phyloP scores from a whole-genome alignment of 2,329 filamentous ascomycete genomes.

The Sclerotinia glacialis region DNA sequence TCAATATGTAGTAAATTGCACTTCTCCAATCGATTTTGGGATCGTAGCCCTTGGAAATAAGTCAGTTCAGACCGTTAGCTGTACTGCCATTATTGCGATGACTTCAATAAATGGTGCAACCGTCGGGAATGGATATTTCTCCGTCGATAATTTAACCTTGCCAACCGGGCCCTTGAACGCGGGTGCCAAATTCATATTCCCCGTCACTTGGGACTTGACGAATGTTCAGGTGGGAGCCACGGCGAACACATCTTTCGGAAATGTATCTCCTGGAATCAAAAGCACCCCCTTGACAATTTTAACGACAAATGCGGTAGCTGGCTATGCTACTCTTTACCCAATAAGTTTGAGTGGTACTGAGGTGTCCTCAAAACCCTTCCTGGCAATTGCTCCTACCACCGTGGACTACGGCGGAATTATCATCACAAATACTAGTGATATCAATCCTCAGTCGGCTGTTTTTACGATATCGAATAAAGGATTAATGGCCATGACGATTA shows the following conservation, averaged over 20 bases:
- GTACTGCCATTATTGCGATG: slow-evolving; percentile 40
- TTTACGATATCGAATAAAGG: slow-evolving; percentile 41
- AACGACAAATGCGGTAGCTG: slow-evolving; percentile 40
- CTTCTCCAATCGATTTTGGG: slow-evolving; percentile 41
- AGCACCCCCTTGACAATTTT: slow-evolving; percentile 40
- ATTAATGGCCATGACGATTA: slow-evolving; percentile 37
- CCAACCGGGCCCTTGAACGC: slow-evolving; percentile 37
- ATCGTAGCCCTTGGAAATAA: slow-evolving; percentile 36
- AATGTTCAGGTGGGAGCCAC: slow-evolving; percentile 24
- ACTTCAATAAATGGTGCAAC: slow-evolving; percentile 38
- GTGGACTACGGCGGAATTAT: slow-evolving; percentile 26
- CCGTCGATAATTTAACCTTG: slow-evolving; percentile 38
- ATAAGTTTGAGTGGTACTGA: slow-evolving; percentile 41
- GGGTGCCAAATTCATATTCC: slow-evolving; percentile 40
- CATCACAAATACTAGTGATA: slow-evolving; percentile 19
- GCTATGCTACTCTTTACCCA: slow-evolving; percentile 40
- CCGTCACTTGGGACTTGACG: slow-evolving; percentile 40
- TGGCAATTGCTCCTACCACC: slow-evolving; percentile 38
- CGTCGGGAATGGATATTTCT: slow-evolving; percentile 38
- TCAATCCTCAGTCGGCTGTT: slow-evolving; percentile 30
- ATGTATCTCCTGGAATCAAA: slow-evolving; percentile 38
- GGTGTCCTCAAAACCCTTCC: slow-evolving; percentile 38
- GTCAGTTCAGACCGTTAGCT: slow-evolving; percentile 33
- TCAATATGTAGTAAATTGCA: slow-evolving; percentile 36
- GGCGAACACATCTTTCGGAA: slow-evolving; percentile 26